Percentiles rank a stretch among this genome's conserved stretches.
phyloP scores from a whole-genome alignment of 169 alveolate genomes.

The Theileria orientalis region DNA sequence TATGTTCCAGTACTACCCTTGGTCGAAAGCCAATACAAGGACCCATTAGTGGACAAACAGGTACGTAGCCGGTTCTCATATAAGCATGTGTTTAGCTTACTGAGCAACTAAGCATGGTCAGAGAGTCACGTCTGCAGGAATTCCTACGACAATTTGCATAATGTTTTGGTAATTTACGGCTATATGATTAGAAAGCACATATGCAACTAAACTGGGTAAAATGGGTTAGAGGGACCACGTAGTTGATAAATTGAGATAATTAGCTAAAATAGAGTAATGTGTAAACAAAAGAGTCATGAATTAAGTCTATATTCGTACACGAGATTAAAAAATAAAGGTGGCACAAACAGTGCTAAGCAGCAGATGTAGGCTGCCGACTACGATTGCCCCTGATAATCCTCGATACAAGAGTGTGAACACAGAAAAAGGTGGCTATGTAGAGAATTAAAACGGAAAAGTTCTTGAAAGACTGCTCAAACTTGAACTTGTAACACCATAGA shows the following conservation, averaged over 20 bases:
- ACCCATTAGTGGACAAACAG: slow-evolving; percentile 10
- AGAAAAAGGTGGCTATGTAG: slow-evolving; percentile 35
- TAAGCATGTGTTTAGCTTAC: not conserved
- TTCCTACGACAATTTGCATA: slow-evolving; percentile 6
- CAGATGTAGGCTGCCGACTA: too few relatives aligned
- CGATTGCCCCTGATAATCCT: slow-evolving; percentile 13
- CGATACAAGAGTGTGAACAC: slow-evolving; percentile 32
- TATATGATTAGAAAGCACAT: too few relatives aligned
- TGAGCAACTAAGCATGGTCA: not conserved
- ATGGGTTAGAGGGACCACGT: too few relatives aligned
- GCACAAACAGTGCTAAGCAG: too few relatives aligned
- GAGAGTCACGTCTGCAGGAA: not conserved
- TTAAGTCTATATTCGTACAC: too few relatives aligned
- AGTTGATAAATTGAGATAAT: too few relatives aligned
- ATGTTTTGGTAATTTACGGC: too few relatives aligned
- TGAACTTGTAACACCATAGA: slow-evolving; percentile 64
- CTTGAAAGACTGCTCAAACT: slow-evolving; percentile 37
- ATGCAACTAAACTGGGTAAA: too few relatives aligned
- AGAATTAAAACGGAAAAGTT: slow-evolving; percentile 45
- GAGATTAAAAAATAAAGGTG: too few relatives aligned
- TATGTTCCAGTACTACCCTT: slow-evolving; percentile 32
- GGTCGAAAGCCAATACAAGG: slow-evolving; percentile 19
- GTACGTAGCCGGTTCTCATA: not conserved
- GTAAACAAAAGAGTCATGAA: too few relatives aligned
- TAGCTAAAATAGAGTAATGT: too few relatives aligned